Evolutionary conservation across 1,284 basidiomycete species (phyloP), one percentile per base, ranked within the genome.

Genomic region (Coniferiporia sulphurascens): DNA sequence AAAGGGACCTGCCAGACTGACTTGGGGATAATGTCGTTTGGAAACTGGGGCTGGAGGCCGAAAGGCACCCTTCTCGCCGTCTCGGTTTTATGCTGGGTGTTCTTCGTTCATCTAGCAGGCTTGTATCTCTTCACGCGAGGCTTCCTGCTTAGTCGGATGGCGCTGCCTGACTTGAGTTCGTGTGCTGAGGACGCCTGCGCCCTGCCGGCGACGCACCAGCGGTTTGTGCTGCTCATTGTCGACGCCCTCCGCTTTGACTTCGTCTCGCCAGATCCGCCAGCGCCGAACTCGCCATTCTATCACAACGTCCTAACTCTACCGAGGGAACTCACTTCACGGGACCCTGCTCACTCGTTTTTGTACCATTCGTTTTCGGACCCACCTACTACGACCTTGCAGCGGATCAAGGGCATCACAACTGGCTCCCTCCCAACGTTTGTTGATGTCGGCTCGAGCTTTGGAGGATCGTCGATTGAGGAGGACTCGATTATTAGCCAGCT

Each of bases 231-330:
- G 35, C 78, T 98, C 66, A 84, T 98, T 60, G 91, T 99, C 64
- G 97, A 99, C 72, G 85, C 97, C 0, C 80, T 99, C 17, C 87
- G 97, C 1, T 97, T 94, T 69, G 96, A 99, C 74, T 99, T 98
- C 71, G 76, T 99, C 56, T 84, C 93, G 0, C 86, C 89, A 1
- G 70, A 87, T 55, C 83, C 86, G 0, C 82, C 83, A 1, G 67
- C 68, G 13, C 87, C 84, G 10, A 66, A 73, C 12, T 91, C 87
- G 8, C 82, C 84, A 2, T 83, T 85, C 70, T 87, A 94, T 70
- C 95, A 98, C 71, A 84, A 91, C 70, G 77, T 95, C 22, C 76
- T 99, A 21, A 86, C 84, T 0, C 77, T 96, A 1, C 95, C 96
- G 0, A 75, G 78, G 5, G 79, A 91, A 68, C 78, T 97, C 43